Percentiles rank a stretch among this genome's conserved stretches.
Evolutionary conservation across 805 yeast genomes (phyloP).

Genomic region (Zygosaccharomyces gambellarensis): DNA sequence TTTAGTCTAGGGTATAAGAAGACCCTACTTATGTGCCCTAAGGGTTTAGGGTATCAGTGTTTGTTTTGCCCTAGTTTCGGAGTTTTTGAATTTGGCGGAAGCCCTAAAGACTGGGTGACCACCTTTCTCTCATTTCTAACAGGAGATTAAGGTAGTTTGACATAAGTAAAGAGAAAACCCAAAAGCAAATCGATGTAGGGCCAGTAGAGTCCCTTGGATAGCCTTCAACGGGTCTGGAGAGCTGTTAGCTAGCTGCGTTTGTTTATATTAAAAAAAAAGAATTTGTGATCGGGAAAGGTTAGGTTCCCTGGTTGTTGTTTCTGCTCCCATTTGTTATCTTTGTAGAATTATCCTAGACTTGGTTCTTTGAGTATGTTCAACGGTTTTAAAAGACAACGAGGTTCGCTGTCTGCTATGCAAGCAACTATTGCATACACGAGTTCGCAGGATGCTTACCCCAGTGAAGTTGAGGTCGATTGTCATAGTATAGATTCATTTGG

Average conservation of each 20-base stretch:
- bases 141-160: not conserved
- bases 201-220: too few relatives aligned
- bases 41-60: too few relatives aligned
- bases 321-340: not conserved
- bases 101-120: too few relatives aligned
- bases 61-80: too few relatives aligned
- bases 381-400: conserved; percentile 16
- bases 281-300: too few relatives aligned
- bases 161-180: not conserved
- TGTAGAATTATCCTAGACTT: not conserved
- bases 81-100: too few relatives aligned
- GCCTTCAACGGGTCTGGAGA: too few relatives aligned
- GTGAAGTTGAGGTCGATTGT: conserved; percentile 8
- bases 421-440: conserved; percentile 17
- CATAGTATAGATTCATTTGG: conserved; percentile 13
- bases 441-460: not conserved
- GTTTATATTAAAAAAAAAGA: too few relatives aligned
- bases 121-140: not conserved
- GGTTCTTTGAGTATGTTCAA: conserved; percentile 15
- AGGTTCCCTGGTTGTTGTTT: not conserved
- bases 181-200: too few relatives aligned
- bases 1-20: too few relatives aligned
- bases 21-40: too few relatives aligned
- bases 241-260: too few relatives aligned
- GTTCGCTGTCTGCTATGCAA: conserved; percentile 19